These are phyloP conservation scores for Zalerion maritima DNA, from an alignment of 495 filamentous ascomycete species.

Conservation along the genomic window DNA sequence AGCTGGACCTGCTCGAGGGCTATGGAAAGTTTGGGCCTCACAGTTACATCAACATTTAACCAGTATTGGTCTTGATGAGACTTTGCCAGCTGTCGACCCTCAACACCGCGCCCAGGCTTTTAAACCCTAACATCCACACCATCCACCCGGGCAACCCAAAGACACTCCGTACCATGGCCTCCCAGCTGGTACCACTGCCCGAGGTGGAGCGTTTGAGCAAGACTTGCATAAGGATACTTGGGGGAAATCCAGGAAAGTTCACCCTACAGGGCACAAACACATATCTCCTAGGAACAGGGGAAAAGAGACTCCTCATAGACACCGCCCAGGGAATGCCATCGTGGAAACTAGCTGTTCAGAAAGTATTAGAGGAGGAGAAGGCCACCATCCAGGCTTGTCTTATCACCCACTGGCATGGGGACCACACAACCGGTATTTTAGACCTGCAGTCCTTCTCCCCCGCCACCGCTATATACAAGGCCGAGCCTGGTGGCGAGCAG, in stretches of 20 bases:
- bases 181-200: conserved; percentile 33
- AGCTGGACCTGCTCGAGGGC: too few species aligned
- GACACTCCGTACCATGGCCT: too few species aligned
- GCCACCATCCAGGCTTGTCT: conserved; percentile 49
- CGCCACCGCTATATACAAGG: conserved; percentile 37
- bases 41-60: too few species aligned
- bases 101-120: too few species aligned
- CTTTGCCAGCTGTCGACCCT: too few species aligned
- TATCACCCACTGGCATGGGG: conserved; percentile 82
- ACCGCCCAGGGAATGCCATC: conserved; percentile 55
- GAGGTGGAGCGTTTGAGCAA: conserved; percentile 54
- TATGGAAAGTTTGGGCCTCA: too few species aligned
- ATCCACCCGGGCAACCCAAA: too few species aligned
- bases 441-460: conserved; percentile 52
- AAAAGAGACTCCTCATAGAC: conserved; percentile 58
- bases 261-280: conserved; percentile 62
- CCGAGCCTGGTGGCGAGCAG: conserved; percentile 33
- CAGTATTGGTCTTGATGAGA: too few species aligned
- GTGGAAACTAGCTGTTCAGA: conserved; percentile 45
- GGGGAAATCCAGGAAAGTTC: conserved; percentile 67
- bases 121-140: too few species aligned
- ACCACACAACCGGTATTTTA: conserved; percentile 62
- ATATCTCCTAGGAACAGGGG: conserved; percentile 64
- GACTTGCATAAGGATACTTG: conserved; percentile 58
- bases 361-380: conserved; percentile 48